phyloP scores from a whole-genome alignment of 2,329 filamentous ascomycete genomes.

The Westerdykella aurantiaca region DNA sequence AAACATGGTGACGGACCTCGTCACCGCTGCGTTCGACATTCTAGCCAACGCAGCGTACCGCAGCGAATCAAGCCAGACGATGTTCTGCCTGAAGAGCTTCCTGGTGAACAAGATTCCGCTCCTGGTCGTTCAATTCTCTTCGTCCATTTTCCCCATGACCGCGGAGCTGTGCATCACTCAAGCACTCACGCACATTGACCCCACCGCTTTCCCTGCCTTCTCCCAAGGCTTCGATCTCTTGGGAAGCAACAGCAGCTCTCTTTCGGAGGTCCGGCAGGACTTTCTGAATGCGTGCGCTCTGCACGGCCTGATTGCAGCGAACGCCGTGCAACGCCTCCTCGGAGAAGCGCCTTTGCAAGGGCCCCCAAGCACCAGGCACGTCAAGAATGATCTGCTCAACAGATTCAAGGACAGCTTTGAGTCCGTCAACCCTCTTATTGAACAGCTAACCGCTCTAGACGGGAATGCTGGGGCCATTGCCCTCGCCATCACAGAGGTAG shows the following conservation, averaged over 20 bases:
- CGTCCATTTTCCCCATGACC: constrained; percentile 54
- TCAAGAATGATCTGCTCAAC: constrained; percentile 70
- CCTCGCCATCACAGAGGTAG: constrained; percentile 53
- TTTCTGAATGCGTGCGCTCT: constrained; percentile 89
- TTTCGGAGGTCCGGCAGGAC: constrained; percentile 66
- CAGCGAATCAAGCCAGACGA: constrained; percentile 52
- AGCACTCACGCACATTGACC: constrained; percentile 58
- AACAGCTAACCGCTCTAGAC: constrained; percentile 81
- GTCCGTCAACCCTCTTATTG: constrained; percentile 67
- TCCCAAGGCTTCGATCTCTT: constrained; percentile 58
- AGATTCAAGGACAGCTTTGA: constrained; percentile 74
- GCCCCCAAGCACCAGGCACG: constrained; percentile 66
- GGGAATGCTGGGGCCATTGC: constrained; percentile 86
- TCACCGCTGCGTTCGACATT: constrained; percentile 83
- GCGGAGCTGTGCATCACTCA: constrained; percentile 61
- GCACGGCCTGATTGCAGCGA: constrained; percentile 74
- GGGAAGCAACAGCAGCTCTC: constrained; percentile 49
- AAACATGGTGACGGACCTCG: constrained; percentile 70
- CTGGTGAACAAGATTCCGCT: constrained; percentile 68
- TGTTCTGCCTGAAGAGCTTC: constrained; percentile 77
- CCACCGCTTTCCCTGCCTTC: constrained; percentile 58
- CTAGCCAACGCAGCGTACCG: constrained; percentile 81
- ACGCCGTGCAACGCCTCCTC: constrained; percentile 71
- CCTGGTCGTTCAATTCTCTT: constrained; percentile 54
- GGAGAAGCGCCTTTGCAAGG: constrained; percentile 80